Percentiles rank a stretch among this genome's conserved stretches.
Conservation (phyloP, 495 filamentous ascomycete species). For the Aspergillus incahuasiensis region DNA sequence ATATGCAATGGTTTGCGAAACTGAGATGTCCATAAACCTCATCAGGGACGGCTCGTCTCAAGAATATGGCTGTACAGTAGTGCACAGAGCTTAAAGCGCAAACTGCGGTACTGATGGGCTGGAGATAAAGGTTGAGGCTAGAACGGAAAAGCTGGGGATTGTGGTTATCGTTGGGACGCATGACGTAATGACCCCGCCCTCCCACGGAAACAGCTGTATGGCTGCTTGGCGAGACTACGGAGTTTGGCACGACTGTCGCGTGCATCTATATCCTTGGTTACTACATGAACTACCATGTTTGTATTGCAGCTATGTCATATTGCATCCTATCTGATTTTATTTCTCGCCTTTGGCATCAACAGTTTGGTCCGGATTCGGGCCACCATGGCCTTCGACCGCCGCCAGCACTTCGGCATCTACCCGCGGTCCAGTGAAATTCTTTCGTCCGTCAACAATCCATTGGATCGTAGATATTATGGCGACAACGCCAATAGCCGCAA, state of each 20-base stretch:
- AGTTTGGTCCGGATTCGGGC: slow-evolving; percentile 5
- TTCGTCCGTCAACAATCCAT: slow-evolving; percentile 70
- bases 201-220: slow-evolving; percentile 1
- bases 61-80: not conserved
- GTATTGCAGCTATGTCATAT: no score
- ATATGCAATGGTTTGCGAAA: no score
- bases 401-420: slow-evolving; percentile 44
- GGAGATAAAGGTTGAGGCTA: not conserved
- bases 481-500: slow-evolving; percentile 66
- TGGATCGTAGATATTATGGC: slow-evolving; percentile 59
- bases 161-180: not conserved
- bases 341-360: not conserved
- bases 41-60: not conserved
- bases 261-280: no score
- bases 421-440: slow-evolving; percentile 63
- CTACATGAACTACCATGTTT: no score
- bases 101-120: not conserved
- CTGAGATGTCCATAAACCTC: not conserved
- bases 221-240: no score
- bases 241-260: not conserved
- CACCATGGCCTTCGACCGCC: slow-evolving; percentile 20
- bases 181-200: slow-evolving; percentile 1
- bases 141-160: slow-evolving; percentile 1
- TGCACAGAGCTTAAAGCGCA: not conserved
- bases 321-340: not conserved